These are phyloP conservation scores for Phytophthora aleatoria DNA, from an alignment of 352 stramenopile species.

Conservation along the genomic window DNA sequence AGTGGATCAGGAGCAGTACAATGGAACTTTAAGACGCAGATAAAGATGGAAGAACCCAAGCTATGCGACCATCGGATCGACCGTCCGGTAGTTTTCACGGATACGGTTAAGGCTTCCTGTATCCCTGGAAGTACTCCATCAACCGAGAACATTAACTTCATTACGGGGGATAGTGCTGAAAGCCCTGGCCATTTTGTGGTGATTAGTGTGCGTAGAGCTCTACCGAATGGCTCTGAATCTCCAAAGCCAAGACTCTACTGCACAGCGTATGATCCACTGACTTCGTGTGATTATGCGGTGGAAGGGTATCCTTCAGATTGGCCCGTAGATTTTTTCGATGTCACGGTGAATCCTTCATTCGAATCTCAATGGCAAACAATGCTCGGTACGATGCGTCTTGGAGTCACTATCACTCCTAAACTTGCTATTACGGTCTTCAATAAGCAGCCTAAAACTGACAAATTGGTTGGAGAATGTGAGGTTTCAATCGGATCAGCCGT, in stretches of 20 bases:
- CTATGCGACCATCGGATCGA: slow-evolving; percentile 59
- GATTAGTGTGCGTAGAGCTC: slow-evolving; percentile 64
- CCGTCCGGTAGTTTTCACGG: slow-evolving; percentile 72
- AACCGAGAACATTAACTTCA: slow-evolving; percentile 55
- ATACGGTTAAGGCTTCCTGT: slow-evolving; percentile 66
- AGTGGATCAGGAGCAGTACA: slow-evolving; percentile 54
- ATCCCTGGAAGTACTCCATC: slow-evolving; percentile 42
- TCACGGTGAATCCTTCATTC: slow-evolving; percentile 43
- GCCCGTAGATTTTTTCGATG: slow-evolving; percentile 72
- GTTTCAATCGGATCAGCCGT: slow-evolving; percentile 76
- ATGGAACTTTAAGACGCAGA: slow-evolving; percentile 64
- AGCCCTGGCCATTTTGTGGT: slow-evolving; percentile 67
- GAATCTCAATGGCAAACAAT: slow-evolving; percentile 60
- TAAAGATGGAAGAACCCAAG: slow-evolving; percentile 60
- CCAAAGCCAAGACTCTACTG: slow-evolving; percentile 60
- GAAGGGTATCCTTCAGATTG: slow-evolving; percentile 67
- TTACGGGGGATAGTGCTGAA: slow-evolving; percentile 27
- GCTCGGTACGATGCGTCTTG: slow-evolving; percentile 60
- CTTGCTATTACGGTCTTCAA: slow-evolving; percentile 72
- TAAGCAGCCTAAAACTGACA: slow-evolving; percentile 70
- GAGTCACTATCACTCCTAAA: slow-evolving; percentile 66
- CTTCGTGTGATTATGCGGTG: slow-evolving; percentile 77
- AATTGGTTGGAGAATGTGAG: slow-evolving; percentile 74
- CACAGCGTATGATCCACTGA: slow-evolving; percentile 84
- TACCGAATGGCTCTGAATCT: slow-evolving; percentile 33